Percentiles rank a stretch among this genome's conserved stretches.
phyloP scores from a whole-genome alignment of 2,329 filamentous ascomycete genomes.

The Plectosphaerella sp. region DNA sequence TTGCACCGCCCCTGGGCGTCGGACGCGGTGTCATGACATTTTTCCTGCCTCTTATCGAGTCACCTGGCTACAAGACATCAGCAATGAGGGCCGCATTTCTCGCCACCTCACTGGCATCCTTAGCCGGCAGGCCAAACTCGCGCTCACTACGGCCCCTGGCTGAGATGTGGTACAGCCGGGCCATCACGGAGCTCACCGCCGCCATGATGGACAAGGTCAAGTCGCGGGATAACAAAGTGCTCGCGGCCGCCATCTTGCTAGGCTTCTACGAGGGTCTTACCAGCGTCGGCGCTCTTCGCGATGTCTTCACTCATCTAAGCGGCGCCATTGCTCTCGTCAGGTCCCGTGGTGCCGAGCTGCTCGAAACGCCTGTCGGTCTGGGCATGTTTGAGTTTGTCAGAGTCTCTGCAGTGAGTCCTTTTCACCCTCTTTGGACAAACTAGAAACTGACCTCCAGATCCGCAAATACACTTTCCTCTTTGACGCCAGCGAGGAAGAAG shows the following conservation, averaged over 20 bases:
- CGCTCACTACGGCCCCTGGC: constrained; percentile 12
- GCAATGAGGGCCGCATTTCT: constrained; percentile 16
- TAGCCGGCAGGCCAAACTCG: constrained; percentile 17
- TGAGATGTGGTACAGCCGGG: constrained; percentile 15
- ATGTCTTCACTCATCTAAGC: constrained; percentile 15
- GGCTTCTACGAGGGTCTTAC: constrained; percentile 19
- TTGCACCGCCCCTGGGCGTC: constrained; percentile 12
- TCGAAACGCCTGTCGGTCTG: constrained; percentile 11
- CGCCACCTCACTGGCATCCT: constrained; percentile 15
- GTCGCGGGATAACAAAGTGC: constrained; percentile 13
- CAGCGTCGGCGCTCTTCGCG: constrained; percentile 11
- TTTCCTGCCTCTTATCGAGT: constrained; percentile 13
- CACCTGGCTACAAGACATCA: constrained; percentile 11
- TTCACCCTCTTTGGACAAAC: no score
- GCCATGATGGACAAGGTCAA: constrained; percentile 13
- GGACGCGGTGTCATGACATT: constrained; percentile 15
- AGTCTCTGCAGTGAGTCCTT: constrained; percentile 12
- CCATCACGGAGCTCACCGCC: constrained; percentile 14
- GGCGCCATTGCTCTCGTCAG: constrained; percentile 16
- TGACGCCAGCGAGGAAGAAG: constrained; percentile 13
- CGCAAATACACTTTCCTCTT: constrained; percentile 18
- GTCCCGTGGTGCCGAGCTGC: constrained; percentile 11
- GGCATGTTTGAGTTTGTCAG: constrained; percentile 20
- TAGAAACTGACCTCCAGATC: constrained; percentile 7
- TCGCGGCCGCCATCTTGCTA: constrained; percentile 15